Percentiles rank a stretch among this genome's conserved stretches.
Evolutionary conservation across 345 rosid species (phyloP).

Genomic region (Populus pruinosa): DNA sequence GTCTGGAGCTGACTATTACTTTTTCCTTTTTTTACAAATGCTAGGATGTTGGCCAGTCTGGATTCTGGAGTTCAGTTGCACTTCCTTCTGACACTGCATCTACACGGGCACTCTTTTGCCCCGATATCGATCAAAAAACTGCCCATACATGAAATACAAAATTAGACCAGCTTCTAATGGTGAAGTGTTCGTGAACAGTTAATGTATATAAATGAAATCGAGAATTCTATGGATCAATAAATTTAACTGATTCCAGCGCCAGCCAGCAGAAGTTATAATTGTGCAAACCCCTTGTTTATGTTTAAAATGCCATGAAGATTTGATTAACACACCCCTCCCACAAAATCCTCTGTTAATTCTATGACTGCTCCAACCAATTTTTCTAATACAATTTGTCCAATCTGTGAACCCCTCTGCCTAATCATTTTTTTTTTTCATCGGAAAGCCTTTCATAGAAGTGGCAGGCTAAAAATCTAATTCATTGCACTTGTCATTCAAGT

Average conservation of each 20-base stretch:
- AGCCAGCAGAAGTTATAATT: neutral
- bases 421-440: too few species aligned
- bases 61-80: constrained; percentile 5
- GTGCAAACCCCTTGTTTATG: neutral
- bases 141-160: constrained; percentile 25
- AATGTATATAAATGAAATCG: neutral
- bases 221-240: neutral
- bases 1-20: neutral
- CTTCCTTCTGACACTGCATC: constrained; percentile 1
- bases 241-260: neutral
- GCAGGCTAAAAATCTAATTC: too few species aligned
- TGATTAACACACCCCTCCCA: neutral
- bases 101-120: constrained; percentile 59
- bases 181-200: neutral
- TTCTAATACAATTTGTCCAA: neutral
- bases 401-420: neutral
- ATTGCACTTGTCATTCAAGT: too few species aligned
- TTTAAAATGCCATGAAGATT: neutral
- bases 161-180: neutral
- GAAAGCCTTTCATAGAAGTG: too few species aligned
- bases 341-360: neutral
- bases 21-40: neutral
- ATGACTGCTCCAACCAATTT: neutral
- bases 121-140: constrained; percentile 55
- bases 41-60: constrained; percentile 2